Percentiles rank a stretch among this genome's conserved stretches.
Conservation (phyloP, 176 grass and related monocot species). For the Dendrocalamus sinicus region DNA sequence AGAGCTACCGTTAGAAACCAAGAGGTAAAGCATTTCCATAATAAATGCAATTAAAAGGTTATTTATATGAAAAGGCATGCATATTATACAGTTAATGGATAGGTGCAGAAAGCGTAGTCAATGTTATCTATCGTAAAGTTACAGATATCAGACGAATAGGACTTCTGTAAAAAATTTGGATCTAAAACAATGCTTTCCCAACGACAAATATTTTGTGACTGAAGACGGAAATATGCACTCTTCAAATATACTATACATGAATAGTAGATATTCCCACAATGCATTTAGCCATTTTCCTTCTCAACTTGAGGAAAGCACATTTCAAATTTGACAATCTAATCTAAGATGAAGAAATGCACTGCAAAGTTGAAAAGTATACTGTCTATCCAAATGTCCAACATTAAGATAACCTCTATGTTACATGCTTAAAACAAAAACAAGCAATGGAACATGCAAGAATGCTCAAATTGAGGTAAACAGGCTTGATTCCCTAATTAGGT, state of each 20-base stretch:
- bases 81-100: neutral
- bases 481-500: conserved; percentile 2
- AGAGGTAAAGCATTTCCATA: neutral
- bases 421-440: conserved; percentile 5
- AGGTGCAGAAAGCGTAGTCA: neutral
- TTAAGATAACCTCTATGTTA: neutral
- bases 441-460: conserved; percentile 14
- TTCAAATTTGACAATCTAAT: neutral
- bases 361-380: neutral
- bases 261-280: neutral
- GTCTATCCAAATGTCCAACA: neutral
- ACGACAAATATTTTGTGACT: conserved; percentile 11
- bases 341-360: neutral
- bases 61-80: neutral
- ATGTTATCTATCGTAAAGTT: conserved; percentile 11
- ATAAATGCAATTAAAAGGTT: neutral
- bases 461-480: neutral
- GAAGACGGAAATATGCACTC: neutral
- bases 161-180: neutral
- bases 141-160: neutral
- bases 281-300: neutral
- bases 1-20: neutral
- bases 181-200: neutral
- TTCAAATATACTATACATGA: neutral
- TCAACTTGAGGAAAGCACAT: conserved; percentile 12